Conservation (phyloP, 2,329 filamentous ascomycete genomes). For the Pseudocercospora fijiensis region DNA sequence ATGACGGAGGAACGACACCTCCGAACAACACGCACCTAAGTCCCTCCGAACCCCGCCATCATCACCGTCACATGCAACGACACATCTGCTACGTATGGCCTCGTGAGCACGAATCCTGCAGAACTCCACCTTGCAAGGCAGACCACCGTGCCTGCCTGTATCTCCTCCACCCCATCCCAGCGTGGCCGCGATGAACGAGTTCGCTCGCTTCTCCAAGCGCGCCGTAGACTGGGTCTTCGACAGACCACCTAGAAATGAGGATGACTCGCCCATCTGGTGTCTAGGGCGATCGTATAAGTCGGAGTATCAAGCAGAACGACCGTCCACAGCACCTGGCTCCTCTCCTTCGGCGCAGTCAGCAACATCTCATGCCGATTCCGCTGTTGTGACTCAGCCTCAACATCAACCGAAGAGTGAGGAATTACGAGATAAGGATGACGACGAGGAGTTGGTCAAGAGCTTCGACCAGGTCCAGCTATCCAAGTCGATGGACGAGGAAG, state of each 20-base stretch:
- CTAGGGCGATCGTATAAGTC: slow-evolving; percentile 60
- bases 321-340: slow-evolving; percentile 25
- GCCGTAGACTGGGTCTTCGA: slow-evolving; percentile 93
- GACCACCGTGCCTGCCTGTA: background rate
- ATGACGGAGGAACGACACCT: background rate
- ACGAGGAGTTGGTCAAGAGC: slow-evolving; percentile 32
- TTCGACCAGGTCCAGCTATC: slow-evolving; percentile 33
- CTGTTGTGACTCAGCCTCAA: slow-evolving; percentile 30
- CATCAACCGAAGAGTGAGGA: slow-evolving; percentile 20
- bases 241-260: slow-evolving; percentile 79
- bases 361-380: slow-evolving; percentile 37
- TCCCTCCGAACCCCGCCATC: background rate
- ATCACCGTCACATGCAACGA: slow-evolving; percentile 5
- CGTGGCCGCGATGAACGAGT: slow-evolving; percentile 60
- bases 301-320: slow-evolving; percentile 25
- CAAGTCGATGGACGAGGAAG: slow-evolving; percentile 37
- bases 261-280: slow-evolving; percentile 78
- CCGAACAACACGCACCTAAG: background rate
- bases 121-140: background rate
- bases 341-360: slow-evolving; percentile 36
- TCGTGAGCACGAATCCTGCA: background rate
- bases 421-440: slow-evolving; percentile 20
- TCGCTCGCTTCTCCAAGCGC: slow-evolving; percentile 71
- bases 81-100: background rate
- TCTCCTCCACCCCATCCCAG: background rate